These are phyloP conservation scores for Saccharomycopsis fermentans DNA, from an alignment of 805 yeast species.

Conservation along the genomic window DNA sequence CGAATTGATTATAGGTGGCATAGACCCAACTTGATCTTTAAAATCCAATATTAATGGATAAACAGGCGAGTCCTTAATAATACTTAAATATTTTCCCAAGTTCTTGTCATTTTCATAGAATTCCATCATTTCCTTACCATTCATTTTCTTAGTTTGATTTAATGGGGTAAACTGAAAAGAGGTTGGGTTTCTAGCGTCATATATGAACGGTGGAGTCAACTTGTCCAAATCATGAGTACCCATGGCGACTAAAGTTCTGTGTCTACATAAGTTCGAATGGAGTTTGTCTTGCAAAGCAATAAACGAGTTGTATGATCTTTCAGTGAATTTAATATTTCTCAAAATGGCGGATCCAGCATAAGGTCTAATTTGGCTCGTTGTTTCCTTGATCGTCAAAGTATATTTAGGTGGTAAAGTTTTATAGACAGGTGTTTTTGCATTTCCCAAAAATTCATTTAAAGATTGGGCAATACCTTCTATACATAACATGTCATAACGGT, in stretches of 20 bases:
- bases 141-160: slow-evolving; percentile 58
- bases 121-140: slow-evolving; percentile 74
- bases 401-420: slow-evolving; percentile 48
- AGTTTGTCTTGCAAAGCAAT: slow-evolving; percentile 93
- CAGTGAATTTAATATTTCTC: slow-evolving; percentile 72
- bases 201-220: slow-evolving; percentile 72
- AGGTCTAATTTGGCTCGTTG: slow-evolving; percentile 72
- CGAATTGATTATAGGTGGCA: slow-evolving; percentile 96
- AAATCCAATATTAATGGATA: slow-evolving; percentile 84
- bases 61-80: slow-evolving; percentile 79
- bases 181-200: slow-evolving; percentile 72
- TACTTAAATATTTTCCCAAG: slow-evolving; percentile 77
- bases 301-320: slow-evolving; percentile 85
- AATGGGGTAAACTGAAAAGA: slow-evolving; percentile 69
- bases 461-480: slow-evolving; percentile 97
- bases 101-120: slow-evolving; percentile 88
- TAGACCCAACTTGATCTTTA: slow-evolving; percentile 66
- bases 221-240: slow-evolving; percentile 95
- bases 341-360: slow-evolving; percentile 93
- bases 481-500: slow-evolving; percentile 96
- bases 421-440: slow-evolving; percentile 53
- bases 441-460: slow-evolving; percentile 80
- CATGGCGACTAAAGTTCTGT: slow-evolving; percentile 94
- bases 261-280: slow-evolving; percentile 92
- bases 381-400: slow-evolving; percentile 61